Evolutionary conservation across 2,329 filamentous ascomycete genomes (phyloP).

Genomic region (Verticillium isaacii): DNA sequence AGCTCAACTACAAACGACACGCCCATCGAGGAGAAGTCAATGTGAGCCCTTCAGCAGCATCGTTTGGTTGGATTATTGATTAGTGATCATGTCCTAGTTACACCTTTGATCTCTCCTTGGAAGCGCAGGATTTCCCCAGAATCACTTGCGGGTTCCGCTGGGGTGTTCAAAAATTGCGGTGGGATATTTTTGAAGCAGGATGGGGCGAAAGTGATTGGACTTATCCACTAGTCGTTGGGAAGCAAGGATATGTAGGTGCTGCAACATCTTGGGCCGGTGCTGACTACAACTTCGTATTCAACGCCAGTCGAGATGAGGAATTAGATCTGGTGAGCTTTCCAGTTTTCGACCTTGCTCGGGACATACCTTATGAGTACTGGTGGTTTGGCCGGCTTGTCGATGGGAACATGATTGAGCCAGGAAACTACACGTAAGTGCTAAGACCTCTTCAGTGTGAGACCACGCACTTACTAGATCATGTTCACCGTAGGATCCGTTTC

Average conservation of each 20-base stretch:
- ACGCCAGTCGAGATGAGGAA: slow-evolving; percentile 5
- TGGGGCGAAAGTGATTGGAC: slow-evolving; percentile 34
- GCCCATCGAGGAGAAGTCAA: slow-evolving; percentile 6
- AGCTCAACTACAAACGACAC: slow-evolving; percentile 1
- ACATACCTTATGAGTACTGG: slow-evolving; percentile 3
- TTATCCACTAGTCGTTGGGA: slow-evolving; percentile 32
- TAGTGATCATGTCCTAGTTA: not conserved
- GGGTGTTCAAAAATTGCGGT: slow-evolving; percentile 5
- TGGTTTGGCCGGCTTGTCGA: slow-evolving; percentile 9
- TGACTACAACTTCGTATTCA: not conserved
- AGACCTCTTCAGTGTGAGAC: too few relatives aligned
- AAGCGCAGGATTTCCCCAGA: slow-evolving; percentile 8
- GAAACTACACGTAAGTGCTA: slow-evolving; percentile 9
- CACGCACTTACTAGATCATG: not conserved
- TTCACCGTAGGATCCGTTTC: slow-evolving; percentile 4
- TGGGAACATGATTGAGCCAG: slow-evolving; percentile 4
- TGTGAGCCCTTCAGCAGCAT: not conserved
- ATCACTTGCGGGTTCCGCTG: slow-evolving; percentile 5
- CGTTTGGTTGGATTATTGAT: too few relatives aligned
- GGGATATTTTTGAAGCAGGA: slow-evolving; percentile 28
- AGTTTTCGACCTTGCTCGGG: not conserved
- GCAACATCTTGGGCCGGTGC: slow-evolving; percentile 8
- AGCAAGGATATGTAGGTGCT: slow-evolving; percentile 32
- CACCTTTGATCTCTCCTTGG: slow-evolving; percentile 6
- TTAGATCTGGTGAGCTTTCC: slow-evolving; percentile 4